These are phyloP conservation scores for Stagonosporopsis chrysanthemi DNA, from an alignment of 2,329 filamentous ascomycete species.

Conservation along the genomic window DNA sequence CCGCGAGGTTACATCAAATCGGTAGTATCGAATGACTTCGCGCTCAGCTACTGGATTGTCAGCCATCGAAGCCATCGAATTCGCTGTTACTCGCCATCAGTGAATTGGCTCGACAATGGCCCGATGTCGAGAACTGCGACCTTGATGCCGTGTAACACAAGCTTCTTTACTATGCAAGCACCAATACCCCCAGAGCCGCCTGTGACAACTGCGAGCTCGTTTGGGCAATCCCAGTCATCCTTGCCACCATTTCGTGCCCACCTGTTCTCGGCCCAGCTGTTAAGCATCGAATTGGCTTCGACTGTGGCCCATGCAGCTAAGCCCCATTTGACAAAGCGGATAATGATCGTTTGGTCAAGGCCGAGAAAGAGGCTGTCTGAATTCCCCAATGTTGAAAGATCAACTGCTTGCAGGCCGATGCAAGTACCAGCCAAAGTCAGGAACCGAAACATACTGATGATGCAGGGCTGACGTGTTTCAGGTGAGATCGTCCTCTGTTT, in stretches of 20 bases:
- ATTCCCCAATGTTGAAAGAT: conserved; percentile 32
- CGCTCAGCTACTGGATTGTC: conserved; percentile 31
- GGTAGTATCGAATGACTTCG: conserved; percentile 35
- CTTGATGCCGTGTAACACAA: conserved; percentile 41
- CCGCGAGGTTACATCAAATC: conserved; percentile 46
- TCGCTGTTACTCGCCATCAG: conserved; percentile 30
- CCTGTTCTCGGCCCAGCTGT: conserved; percentile 48
- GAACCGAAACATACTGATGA: conserved; percentile 30
- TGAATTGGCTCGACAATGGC: conserved; percentile 39
- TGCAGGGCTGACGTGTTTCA: conserved; percentile 6
- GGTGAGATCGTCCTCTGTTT: not conserved
- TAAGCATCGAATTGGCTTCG: conserved; percentile 40
- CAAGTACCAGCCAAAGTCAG: conserved; percentile 29
- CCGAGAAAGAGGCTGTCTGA: conserved; percentile 24
- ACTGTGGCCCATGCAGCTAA: conserved; percentile 32
- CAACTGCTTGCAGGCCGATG: conserved; percentile 23
- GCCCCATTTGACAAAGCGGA: conserved; percentile 38
- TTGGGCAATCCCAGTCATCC: conserved; percentile 40
- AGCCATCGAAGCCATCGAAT: conserved; percentile 11
- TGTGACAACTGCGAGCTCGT: conserved; percentile 48
- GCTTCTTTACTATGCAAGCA: conserved; percentile 41
- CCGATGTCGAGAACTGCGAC: conserved; percentile 48
- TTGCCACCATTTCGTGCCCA: conserved; percentile 48
- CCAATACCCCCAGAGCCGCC: conserved; percentile 49
- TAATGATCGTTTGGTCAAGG: conserved; percentile 33